Evolutionary conservation across 148 eudicot genomes (phyloP), one percentile per base, ranked within the genome.

Genomic region (Amaranthus hypochondriacus): DNA sequence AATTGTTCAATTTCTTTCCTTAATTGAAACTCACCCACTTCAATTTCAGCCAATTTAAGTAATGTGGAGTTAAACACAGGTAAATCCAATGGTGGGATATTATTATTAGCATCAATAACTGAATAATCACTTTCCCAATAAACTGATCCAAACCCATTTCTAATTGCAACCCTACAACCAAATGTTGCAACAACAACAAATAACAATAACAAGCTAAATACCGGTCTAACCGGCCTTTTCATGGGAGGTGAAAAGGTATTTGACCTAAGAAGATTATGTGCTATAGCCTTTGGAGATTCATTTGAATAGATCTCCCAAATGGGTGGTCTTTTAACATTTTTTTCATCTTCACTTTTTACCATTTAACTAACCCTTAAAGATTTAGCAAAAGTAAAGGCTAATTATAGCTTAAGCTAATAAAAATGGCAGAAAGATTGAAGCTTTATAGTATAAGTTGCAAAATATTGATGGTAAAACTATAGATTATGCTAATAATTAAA

Each of bases 51-150:
- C 28, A 84, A 78, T 56, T 73, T 86, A 48, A 92, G 72, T 69
- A 92, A 79, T 13, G 91, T 90, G 46, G 80, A 83, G 71, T 92
- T 89, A 48, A 87, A 81, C 59, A 75, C 57, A 39, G 79, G 80
- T 56, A 80, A 68, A 75, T 83, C 86, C 68, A 78, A 42, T 4
- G 73, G 52, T 57, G 53, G 48, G 39, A 10, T 21, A 21, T 69
- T 9, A 71, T 46, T 74, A 70, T 68, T 18, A 64, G 15, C 69
- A 47, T 69, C 73, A 50, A 21, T 12, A 54, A 11, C 11, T 76
- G 71, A 5, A 66, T 44, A 62, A 62, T 79, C 54, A 21, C 46
- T 14, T 43, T 66, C 69, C 47, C 63, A 48, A 56, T 74, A 78
- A 62, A 70, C 49, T 61, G 90, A 79, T 54, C 80, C 76, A 21